Percentiles rank a stretch among this genome's conserved stretches.
Evolutionary conservation across 306 rosid species (phyloP).

Genomic region (Vicia sativa): DNA sequence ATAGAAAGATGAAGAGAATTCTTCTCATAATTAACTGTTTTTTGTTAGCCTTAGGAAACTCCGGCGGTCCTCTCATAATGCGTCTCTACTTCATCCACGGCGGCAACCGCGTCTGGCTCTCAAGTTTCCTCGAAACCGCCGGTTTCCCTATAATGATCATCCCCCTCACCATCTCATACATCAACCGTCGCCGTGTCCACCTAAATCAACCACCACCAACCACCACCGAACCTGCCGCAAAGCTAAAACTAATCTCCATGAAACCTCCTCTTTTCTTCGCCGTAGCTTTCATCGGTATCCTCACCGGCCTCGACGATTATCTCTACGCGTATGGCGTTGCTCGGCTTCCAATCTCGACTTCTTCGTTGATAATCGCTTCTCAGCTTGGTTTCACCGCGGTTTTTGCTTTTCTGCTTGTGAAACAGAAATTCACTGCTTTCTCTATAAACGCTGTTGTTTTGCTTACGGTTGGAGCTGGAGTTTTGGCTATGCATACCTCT

Average conservation of each 20-base stretch:
- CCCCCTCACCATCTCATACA: conserved; percentile 49
- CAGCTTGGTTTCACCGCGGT: conserved; percentile 77
- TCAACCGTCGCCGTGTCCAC: conserved; percentile 51
- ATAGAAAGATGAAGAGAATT: conserved; percentile 30
- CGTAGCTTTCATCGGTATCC: conserved; percentile 48
- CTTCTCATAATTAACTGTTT: conserved; percentile 53
- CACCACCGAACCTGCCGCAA: neutral
- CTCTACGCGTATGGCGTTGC: conserved; percentile 70
- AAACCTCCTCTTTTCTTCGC: conserved; percentile 47
- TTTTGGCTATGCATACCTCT: conserved; percentile 63
- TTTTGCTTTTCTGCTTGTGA: conserved; percentile 52
- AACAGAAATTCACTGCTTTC: conserved; percentile 64
- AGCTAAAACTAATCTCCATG: conserved; percentile 35
- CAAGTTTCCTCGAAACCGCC: conserved; percentile 63
- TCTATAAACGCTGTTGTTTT: conserved; percentile 62
- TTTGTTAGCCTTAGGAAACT: conserved; percentile 48
- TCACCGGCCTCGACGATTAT: conserved; percentile 70
- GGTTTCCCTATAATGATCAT: conserved; percentile 67
- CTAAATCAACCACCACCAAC: conserved; percentile 48
- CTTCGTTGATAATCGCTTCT: conserved; percentile 56
- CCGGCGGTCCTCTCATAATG: conserved; percentile 68
- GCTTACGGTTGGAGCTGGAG: conserved; percentile 62
- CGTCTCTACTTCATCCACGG: conserved; percentile 83
- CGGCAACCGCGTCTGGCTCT: conserved; percentile 74
- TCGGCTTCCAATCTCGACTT: conserved; percentile 68